Percentiles rank a stretch among this genome's conserved stretches.
phyloP scores from a whole-genome alignment of 768 basidiomycete species.

The Lentinula boryana region DNA sequence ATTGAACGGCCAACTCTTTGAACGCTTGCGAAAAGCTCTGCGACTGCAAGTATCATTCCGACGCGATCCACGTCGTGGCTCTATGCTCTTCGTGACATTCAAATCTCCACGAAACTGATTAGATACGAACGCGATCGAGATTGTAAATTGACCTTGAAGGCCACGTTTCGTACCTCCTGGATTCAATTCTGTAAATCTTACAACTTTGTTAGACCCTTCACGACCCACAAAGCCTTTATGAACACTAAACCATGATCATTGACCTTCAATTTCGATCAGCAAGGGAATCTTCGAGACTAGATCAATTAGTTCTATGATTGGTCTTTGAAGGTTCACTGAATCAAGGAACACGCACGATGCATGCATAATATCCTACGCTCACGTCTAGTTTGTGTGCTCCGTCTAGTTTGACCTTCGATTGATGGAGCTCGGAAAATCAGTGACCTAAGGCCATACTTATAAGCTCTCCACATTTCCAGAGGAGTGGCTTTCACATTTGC shows the following conservation, averaged over 20 bases:
- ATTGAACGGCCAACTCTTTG: not conserved
- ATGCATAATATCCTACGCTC: too few relatives aligned
- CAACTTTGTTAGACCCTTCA: not conserved
- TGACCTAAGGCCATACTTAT: not conserved
- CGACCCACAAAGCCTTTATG: not conserved
- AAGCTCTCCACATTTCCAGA: not conserved
- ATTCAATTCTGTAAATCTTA: not conserved
- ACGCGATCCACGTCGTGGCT: too few relatives aligned
- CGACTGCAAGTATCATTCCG: not conserved
- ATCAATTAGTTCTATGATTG: too few relatives aligned
- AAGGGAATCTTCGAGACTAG: not conserved
- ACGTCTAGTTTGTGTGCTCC: too few relatives aligned
- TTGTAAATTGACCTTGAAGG: not conserved
- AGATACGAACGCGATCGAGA: not conserved
- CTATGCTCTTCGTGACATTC: too few relatives aligned
- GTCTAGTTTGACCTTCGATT: too few relatives aligned
- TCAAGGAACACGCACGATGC: too few relatives aligned
- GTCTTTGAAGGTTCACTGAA: too few relatives aligned
- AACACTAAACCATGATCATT: not conserved
- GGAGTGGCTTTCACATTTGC: not conserved
- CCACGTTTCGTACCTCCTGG: not conserved
- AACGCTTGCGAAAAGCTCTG: not conserved
- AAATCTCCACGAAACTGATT: not conserved
- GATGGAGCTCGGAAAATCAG: too few relatives aligned
- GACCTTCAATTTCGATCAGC: not conserved